Base-by-base conservation (phyloP, 768 basidiomycete genomes). In the Hypsizygus marmoreus region DNA sequence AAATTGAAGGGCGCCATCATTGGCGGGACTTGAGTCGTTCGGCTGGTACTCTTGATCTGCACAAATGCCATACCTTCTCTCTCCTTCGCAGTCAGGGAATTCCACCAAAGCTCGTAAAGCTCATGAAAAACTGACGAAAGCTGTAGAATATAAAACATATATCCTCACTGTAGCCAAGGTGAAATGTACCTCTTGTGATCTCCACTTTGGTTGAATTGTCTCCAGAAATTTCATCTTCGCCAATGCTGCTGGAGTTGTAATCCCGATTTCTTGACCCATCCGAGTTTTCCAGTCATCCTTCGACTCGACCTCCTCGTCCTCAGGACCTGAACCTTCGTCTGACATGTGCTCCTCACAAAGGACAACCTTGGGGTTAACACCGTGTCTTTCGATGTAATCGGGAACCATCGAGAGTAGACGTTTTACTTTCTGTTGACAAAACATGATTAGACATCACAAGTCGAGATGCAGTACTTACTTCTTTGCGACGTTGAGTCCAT, bases 311-410 rank as follows among this genome's bases (percentile, higher is more conserved):
- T 17, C 24, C n/a, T 42, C 28, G 12, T 49, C 47, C 24, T 53
- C 47, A 16, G 51, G 48, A 11, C 42, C 51, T 3, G 51, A 53
- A 2, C 49, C 51, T 26, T 50, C 51, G 32, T 53, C 51, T 12
- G 51, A 53, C 50, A 49, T 52, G 19, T 50, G 49, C 20, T 48
- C 40, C 14, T 33, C 28, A 12, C 20, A 28, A 13, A 49, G n/a
- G n/a, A 49, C n/a, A 11, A 8, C 13, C 7, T 28, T 20, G 5
- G 45, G 45, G 22, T 49, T 44, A 16, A 47, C 31, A 13, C 29
- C 29, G n/a, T 30, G n/a, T 30, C n/a, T n/a, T n/a, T 30, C 29
- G n/a, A 30, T n/a, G 29, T 30, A 30, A n/a, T 9, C 29, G 9
- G 29, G 29, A 9, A 30, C 29, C 29, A 30, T 30, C 29, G n/a